Base-by-base conservation (phyloP, 805 yeast genomes). In the Cyberlindnera sargentensis region DNA sequence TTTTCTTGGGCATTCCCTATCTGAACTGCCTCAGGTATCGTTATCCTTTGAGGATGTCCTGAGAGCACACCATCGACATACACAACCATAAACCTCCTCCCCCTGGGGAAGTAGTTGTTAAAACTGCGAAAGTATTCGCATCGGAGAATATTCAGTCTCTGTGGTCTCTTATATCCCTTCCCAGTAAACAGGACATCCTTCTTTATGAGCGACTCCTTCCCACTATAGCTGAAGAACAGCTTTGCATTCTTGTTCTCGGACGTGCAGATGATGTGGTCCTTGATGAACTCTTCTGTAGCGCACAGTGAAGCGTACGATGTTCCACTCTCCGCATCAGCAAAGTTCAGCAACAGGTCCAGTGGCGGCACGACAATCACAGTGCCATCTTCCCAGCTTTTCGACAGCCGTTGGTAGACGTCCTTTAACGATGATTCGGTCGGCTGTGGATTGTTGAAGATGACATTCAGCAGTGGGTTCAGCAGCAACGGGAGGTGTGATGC, bases 311-410 rank as follows among this genome's bases (percentile, higher is more conserved):
- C 58, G 42, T 78, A 68, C 3, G 70, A 56, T 2, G 59, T 42
- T 8, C 69, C 65, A 0, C 73, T 45, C 20, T 62, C 68, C 9
- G 47, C 43, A 42, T 75, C 80, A 15, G 55, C 57, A 45, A 61
- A 66, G 40, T 68, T 58, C 37, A 64, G 54, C 8, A 84, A 63
- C 3, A 72, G 61, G 27, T 62, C 56, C 1, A 82, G 64, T 5
- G 78, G 76, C 0, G 95, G 95, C 1, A 82, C 78, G n/a, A 85
- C 57, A 10, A 85, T 68, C 56, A 71, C 79, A n/a, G 72, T 73
- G 20, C 68, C 69, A 33, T 82, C 47, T 60, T 62, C 36, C 55
- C 59, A 44, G 27, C 51, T 36, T 8, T 38, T 34, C 2, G 68
- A 52, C 25, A 82, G 53, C 40, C 61, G 69, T 4, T 62, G 56